Evolutionary conservation across 2,329 filamentous ascomycete species (phyloP), one percentile per base, ranked within the genome.

Genomic region (Pezicula carpinea): DNA sequence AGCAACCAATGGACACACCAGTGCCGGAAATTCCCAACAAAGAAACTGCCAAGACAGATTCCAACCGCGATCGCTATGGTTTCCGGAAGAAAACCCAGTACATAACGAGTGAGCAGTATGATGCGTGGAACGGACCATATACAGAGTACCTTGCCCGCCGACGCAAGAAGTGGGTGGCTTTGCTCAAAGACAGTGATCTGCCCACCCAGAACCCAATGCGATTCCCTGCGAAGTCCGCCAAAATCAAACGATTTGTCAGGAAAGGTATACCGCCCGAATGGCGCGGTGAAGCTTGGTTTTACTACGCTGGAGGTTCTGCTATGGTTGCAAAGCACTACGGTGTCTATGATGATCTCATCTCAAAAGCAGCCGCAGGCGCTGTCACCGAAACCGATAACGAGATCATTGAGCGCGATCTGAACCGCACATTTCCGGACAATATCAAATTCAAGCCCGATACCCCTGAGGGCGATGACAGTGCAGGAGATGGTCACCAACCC

Each of bases 271-370:
- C 92, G 3, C 89, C 91, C 0, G 89, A 96, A 55, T 95, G 90
- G 82, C 82, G 92, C 60, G 92, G 92, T n/a, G 86, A 88, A 5
- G 92, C 92, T 39, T 97, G 92, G 92, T 97, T 95, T 66, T 96
- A 87, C 70, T 97, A 96, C 64, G 89, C 90, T 10, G 89, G 89
- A 17, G 92, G 92, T 1, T 89, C 89, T 19, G 82, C 83, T 39
- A 85, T 89, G 54, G 66, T 96, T 50, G 79, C 82, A 43, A 85
- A 88, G 60, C 80, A 95, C 57, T 77, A 82, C 5, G 88, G 88
- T 1, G 71, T 92, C 14, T 97, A 96, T 63, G 77, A 82, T 44
- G 75, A 82, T 44, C 72, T 93, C 26, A 71, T 77, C 46, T 74
- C 79, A 50, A 70, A 73, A 51, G 81, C 87, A 29, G 84, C 86